Percentiles rank a stretch among this genome's conserved stretches.
Evolutionary conservation across 2,329 filamentous ascomycete genomes (phyloP).

Genomic region (Neopestalotiopsis sp.): DNA sequence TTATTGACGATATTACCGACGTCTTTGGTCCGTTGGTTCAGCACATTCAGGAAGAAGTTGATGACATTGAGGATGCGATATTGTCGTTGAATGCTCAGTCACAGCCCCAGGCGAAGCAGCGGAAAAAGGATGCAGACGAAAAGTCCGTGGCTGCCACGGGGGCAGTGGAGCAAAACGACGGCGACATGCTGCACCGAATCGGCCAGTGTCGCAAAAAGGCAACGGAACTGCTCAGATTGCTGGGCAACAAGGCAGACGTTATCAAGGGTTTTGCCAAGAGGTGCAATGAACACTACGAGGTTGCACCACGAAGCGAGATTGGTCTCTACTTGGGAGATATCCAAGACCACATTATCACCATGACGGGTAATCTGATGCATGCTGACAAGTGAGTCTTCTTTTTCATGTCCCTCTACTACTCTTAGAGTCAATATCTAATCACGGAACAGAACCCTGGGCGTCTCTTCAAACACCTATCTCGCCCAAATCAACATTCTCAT

Average conservation of each 20-base stretch:
- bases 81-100: constrained; percentile 71
- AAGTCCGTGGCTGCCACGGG: constrained; percentile 48
- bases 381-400: constrained; percentile 81
- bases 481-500: constrained; percentile 99
- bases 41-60: constrained; percentile 92
- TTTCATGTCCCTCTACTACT: neutral
- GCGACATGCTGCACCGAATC: constrained; percentile 89
- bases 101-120: constrained; percentile 44
- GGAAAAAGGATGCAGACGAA: constrained; percentile 40
- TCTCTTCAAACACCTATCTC: constrained; percentile 96
- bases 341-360: constrained; percentile 98
- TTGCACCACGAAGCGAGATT: constrained; percentile 93
- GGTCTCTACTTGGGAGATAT: constrained; percentile 98
- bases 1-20: constrained; percentile 98
- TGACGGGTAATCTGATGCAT: constrained; percentile 94
- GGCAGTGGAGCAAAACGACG: constrained; percentile 52
- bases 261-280: constrained; percentile 99
- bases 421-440: constrained; percentile 16
- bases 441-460: constrained; percentile 74
- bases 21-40: constrained; percentile 93
- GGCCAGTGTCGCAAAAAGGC: constrained; percentile 96
- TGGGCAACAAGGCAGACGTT: constrained; percentile 97
- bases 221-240: constrained; percentile 89
- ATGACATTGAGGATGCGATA: constrained; percentile 94
- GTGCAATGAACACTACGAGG: constrained; percentile 97